phyloP scores from a whole-genome alignment of 208 protist species.

The Leptomonas pyrrhocoris region DNA sequence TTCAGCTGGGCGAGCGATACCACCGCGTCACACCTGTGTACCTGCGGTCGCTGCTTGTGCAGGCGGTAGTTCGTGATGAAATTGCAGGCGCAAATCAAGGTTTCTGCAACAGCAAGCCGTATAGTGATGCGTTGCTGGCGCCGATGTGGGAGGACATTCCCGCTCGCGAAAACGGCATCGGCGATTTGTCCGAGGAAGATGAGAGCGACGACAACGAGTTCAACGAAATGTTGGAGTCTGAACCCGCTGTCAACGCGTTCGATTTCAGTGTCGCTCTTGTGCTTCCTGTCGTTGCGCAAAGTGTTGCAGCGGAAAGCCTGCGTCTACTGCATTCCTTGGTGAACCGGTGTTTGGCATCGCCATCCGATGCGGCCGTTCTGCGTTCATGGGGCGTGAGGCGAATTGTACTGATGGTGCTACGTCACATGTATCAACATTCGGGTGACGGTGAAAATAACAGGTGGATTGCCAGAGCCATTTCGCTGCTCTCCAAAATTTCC shows the following conservation, averaged over 20 bases:
- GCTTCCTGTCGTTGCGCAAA: conserved; percentile 32
- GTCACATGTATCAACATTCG: conserved; percentile 47
- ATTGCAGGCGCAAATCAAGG: conserved; percentile 20
- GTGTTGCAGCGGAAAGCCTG: conserved; percentile 46
- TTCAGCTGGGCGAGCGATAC: conserved; percentile 38
- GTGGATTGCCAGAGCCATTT: conserved; percentile 53
- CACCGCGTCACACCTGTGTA: conserved; percentile 33
- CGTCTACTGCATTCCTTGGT: conserved; percentile 61
- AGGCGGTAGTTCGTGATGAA: conserved; percentile 39
- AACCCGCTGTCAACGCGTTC: conserved; percentile 46
- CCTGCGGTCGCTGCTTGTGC: conserved; percentile 37
- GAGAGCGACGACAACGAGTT: conserved; percentile 12
- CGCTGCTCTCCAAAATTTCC: conserved; percentile 70
- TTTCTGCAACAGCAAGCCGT: conserved; percentile 17
- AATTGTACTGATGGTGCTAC: conserved; percentile 55
- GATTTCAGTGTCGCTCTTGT: conserved; percentile 73
- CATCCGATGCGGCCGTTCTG: conserved; percentile 36
- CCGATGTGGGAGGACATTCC: conserved; percentile 28
- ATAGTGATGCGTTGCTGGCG: conserved; percentile 25
- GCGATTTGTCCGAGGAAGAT: conserved; percentile 6
- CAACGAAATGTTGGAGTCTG: conserved; percentile 17
- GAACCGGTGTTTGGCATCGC: conserved; percentile 51
- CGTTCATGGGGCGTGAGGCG: conserved; percentile 71
- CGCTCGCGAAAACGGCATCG: neutral
- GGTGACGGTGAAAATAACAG: conserved; percentile 13